Conservation (phyloP, 78 protist species). For the Guillardia theta region DNA sequence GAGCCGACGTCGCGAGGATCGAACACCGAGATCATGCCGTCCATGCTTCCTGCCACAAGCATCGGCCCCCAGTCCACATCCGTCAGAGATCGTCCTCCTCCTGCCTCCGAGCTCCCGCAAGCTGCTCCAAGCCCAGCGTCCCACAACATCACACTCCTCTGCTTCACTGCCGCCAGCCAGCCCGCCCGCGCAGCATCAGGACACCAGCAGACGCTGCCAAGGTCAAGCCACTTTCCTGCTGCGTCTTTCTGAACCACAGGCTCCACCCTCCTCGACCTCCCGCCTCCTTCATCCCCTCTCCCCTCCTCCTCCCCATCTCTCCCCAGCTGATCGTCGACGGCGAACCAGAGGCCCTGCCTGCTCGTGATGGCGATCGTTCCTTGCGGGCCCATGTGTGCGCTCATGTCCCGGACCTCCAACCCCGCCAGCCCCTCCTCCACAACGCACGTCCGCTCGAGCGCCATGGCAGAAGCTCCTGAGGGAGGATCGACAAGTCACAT, state of each 20-base stretch:
- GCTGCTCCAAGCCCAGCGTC: background rate
- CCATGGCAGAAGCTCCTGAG: too few relatives aligned
- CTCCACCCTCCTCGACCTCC: too few relatives aligned
- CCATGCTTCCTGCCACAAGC: background rate
- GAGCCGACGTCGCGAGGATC: background rate
- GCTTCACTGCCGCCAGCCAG: background rate
- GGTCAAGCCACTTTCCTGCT: background rate
- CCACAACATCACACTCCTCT: background rate
- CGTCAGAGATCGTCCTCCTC: background rate
- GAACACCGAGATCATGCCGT: background rate
- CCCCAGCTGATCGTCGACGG: background rate
- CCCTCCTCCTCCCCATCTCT: too few relatives aligned
- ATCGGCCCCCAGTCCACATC: background rate
- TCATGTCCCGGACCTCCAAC: too few relatives aligned
- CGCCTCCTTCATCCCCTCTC: too few relatives aligned
- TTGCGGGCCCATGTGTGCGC: background rate
- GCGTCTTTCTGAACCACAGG: background rate
- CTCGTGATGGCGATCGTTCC: background rate
- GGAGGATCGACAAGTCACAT: too few relatives aligned
- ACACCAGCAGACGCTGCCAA: background rate
- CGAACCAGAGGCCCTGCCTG: background rate
- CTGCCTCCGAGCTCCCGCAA: background rate
- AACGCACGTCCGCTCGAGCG: too few relatives aligned
- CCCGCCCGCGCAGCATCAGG: background rate
- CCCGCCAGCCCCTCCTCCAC: too few relatives aligned